Evolutionary conservation across 2,329 filamentous ascomycete species (phyloP).

Genomic region (Aspergillus piperis): DNA sequence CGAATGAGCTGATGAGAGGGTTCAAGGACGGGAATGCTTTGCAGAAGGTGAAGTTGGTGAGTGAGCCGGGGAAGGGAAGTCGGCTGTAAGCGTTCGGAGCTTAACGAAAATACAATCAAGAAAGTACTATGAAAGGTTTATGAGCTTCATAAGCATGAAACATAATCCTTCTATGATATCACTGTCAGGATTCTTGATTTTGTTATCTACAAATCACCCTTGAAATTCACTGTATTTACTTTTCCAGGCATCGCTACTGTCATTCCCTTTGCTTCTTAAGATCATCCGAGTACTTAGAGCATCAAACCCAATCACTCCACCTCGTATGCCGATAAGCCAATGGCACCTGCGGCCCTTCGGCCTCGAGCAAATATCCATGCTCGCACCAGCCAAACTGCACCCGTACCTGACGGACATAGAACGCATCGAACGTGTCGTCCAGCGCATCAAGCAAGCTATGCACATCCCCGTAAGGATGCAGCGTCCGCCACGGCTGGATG

Average conservation of each 20-base stretch:
- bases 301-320: background rate
- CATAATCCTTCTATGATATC: no score
- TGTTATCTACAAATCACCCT: no score
- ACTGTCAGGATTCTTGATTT: no score
- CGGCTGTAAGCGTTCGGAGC: background rate
- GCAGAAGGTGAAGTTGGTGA: background rate
- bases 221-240: no score
- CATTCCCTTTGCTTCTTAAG: no score
- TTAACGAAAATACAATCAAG: no score
- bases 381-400: background rate
- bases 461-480: slow-evolving; percentile 29
- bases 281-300: background rate
- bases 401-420: background rate
- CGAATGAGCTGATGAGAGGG: background rate
- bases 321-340: background rate
- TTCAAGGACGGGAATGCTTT: background rate
- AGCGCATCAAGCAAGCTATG: slow-evolving; percentile 5
- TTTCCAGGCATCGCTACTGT: no score
- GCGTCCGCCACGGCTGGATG: slow-evolving; percentile 36
- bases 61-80: background rate
- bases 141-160: no score
- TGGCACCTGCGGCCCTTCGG: background rate
- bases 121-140: no score
- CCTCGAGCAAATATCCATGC: background rate
- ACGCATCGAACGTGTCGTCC: background rate